phyloP scores from a whole-genome alignment of 2,329 filamentous ascomycete genomes.

The Cercospora janseana region DNA sequence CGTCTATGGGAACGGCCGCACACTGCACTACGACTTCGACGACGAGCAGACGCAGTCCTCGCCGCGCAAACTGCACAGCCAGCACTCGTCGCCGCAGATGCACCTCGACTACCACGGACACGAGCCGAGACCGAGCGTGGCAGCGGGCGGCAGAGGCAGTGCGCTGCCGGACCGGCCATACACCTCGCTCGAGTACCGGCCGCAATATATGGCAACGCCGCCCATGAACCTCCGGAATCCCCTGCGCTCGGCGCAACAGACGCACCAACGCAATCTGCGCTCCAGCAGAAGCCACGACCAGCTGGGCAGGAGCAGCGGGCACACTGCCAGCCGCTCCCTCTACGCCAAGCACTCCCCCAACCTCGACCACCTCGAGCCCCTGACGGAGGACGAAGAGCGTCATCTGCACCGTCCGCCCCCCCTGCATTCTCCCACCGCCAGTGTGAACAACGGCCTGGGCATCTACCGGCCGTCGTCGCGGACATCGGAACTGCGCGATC shows the following conservation, averaged over 20 bases:
- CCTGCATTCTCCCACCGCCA: conserved; percentile 5
- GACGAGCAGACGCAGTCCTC: conserved; percentile 19
- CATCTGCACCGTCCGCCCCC: conserved; percentile 21
- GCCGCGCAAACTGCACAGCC: conserved; percentile 28
- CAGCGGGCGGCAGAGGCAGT: conserved; percentile 60
- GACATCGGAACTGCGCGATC: conserved; percentile 72
- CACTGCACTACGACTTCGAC: conserved; percentile 27
- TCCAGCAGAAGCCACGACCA: conserved; percentile 26
- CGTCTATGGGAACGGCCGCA: conserved; percentile 21
- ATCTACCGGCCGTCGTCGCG: conserved; percentile 67
- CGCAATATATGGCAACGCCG: conserved; percentile 12
- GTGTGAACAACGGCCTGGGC: conserved; percentile 36
- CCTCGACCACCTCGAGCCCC: conserved; percentile 40
- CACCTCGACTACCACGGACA: conserved; percentile 46
- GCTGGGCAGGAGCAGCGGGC: conserved; percentile 19
- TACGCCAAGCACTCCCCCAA: conserved; percentile 42
- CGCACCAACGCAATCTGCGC: conserved; percentile 12
- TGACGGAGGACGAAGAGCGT: conserved; percentile 42
- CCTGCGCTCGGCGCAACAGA: conserved; percentile 13
- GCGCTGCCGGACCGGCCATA: conserved; percentile 45
- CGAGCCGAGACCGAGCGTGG: conserved; percentile 36
- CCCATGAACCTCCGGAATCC: conserved; percentile 8
- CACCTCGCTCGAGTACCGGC: conserved; percentile 27
- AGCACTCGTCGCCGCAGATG: conserved; percentile 35
- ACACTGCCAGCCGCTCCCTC: conserved; percentile 29